Evolutionary conservation across 2,329 filamentous ascomycete species (phyloP), one percentile per base, ranked within the genome.

Genomic region (Plenodomus biglobosus): DNA sequence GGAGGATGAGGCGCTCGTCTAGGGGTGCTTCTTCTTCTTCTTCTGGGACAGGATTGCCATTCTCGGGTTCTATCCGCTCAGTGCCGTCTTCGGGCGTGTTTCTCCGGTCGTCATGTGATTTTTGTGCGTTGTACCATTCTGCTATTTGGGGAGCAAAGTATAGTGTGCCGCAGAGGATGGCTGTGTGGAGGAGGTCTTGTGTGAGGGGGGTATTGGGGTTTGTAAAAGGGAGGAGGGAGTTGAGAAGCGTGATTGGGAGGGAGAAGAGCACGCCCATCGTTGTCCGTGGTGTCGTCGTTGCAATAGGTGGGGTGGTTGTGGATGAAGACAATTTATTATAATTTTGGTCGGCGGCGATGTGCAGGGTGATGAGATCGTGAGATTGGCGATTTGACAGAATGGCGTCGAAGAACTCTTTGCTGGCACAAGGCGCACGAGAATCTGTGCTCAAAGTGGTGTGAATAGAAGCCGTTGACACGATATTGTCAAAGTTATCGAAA

Each of bases 141-240:
- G 63, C 73, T 30, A 78, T 71, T 52, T 74, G 72, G 16, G 77
- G 77, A 0, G 73, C 76, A 52, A 68, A 77, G 61, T 78, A 79
- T 15, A 79, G 65, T 2, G 75, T 66, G 19, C 68, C 65, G 53
- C 74, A 75, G 3, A 79, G 68, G 3, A 72, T 62, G 18, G 64
- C 65, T 3, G 77, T 73, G 58, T 79, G 76, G 1, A 77, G 50
- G 10, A 79, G 60, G 49, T 79, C 77, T 58, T 78, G 76, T 0
- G 70, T 30, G 4, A 79, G 56, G 4, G 77, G 77, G 21, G 76
- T 78, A 3, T 70, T 68, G 1, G 73, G 72, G 16, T 73, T 73
- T 34, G 77, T 76, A 58, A 79, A 79, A 0, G 77, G 77, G 2
- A 79, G 63, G 11, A 79, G 67, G 49, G 65, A 58, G 53, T 78